A percentile compares a stretch with the other conserved stretches of the same genome.
Evolutionary conservation across 495 filamentous ascomycete genomes (phyloP).

Genomic region (Neurospora discreta): DNA sequence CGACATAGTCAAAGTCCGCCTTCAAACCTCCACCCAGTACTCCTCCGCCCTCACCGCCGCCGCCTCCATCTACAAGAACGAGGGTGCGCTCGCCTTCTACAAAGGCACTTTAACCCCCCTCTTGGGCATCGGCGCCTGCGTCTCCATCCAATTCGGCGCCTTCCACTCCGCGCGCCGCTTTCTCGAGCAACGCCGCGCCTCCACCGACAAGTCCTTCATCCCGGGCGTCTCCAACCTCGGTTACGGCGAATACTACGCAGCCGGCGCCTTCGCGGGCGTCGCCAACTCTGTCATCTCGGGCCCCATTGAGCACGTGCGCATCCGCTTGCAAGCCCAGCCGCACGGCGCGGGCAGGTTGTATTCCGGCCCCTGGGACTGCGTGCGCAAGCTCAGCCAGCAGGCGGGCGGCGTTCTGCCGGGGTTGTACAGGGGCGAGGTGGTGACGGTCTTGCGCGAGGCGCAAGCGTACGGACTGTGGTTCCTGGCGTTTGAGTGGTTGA

Average conservation of each 20-base stretch:
- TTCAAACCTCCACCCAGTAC: slow-evolving; percentile 82
- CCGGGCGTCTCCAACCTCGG: slow-evolving; percentile 34
- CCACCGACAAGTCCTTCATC: slow-evolving; percentile 9
- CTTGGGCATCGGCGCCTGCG: slow-evolving; percentile 92
- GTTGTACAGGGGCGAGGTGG: slow-evolving; percentile 74
- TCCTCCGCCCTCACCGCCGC: slow-evolving; percentile 69
- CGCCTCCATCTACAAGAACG: slow-evolving; percentile 70
- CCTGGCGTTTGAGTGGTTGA: slow-evolving; percentile 85
- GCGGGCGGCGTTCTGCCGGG: slow-evolving; percentile 54
- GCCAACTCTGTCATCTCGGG: slow-evolving; percentile 81
- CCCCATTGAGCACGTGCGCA: slow-evolving; percentile 95
- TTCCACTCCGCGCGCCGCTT: slow-evolving; percentile 86
- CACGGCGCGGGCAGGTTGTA: slow-evolving; percentile 69
- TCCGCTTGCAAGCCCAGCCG: slow-evolving; percentile 94
- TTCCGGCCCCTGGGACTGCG: slow-evolving; percentile 77
- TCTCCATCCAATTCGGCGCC: slow-evolving; percentile 93
- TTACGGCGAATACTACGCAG: slow-evolving; percentile 79
- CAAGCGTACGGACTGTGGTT: slow-evolving; percentile 97
- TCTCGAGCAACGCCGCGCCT: slow-evolving; percentile 63
- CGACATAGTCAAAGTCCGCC: slow-evolving; percentile 96
- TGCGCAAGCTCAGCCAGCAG: slow-evolving; percentile 63
- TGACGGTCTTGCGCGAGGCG: slow-evolving; percentile 80
- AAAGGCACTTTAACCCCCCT: slow-evolving; percentile 96
- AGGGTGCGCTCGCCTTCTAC: slow-evolving; percentile 90
- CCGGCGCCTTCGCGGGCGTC: slow-evolving; percentile 85